Base-by-base conservation (phyloP, 73 alveolate genomes). In the Paramecium tetraurelia region DNA sequence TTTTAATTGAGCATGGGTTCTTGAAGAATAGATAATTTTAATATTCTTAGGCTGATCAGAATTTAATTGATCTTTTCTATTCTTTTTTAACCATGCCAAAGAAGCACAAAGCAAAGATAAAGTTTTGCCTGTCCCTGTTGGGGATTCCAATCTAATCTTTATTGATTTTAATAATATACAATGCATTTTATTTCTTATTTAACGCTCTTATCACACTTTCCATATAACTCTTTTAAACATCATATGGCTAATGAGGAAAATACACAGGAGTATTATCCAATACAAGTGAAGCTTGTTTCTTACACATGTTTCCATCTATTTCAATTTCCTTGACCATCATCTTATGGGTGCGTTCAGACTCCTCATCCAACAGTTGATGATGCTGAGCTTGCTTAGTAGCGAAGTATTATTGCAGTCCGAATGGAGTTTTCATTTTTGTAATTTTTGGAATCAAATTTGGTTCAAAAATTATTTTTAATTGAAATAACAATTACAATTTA, bases 51-150 rank as follows among this genome's bases (percentile, higher is more conserved):
- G 93, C 12, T 58, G 75, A 14, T 86, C 95, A 75, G 94, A 92
- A 93, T 31, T 90, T 16, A 44, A 40, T 50, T 92, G 35, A 38
- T 29, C 76, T 35, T 24, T 59, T 53, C 92, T 69, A 43, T 95
- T 40, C 41, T 72, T 31, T 59, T 75, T 69, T 43, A 89, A 29
- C 94, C 95, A 85, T 48, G 88, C 92, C 33, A 97, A 92, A 20
- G 98, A 63, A 2, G 99, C 95, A 83, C 99, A 97, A 41, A 98
- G 96, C 83, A 98, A 80, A 44, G 99, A 93, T 43, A 98, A 84
- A 24, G 99, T 95, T 93, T 98, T 98, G 5, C 99, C 99, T 59
- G 99, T 98, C 1, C 99, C 99, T 11, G 99, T 80, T 22, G 90
- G 90, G 11, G 90, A 80, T 41, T 80, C 63, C 18, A 80, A 80